A percentile compares a stretch with the other conserved stretches of the same genome.
phyloP scores from a whole-genome alignment of 2,329 filamentous ascomycete species.

The Sporothrix humicola region DNA sequence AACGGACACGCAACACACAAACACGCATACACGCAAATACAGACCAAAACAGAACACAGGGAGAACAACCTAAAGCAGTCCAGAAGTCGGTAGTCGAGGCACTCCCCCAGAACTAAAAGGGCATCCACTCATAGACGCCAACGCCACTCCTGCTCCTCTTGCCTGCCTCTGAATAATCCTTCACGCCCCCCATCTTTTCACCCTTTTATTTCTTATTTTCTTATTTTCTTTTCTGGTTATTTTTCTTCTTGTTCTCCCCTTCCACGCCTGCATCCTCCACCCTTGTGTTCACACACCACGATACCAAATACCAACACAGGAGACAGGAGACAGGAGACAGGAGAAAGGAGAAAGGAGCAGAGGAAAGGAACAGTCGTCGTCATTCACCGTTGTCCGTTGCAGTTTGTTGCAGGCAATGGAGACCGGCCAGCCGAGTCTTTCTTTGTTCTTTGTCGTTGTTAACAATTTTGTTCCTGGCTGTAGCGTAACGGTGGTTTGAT shows the following conservation, averaged over 20 bases:
- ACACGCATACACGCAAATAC: not conserved
- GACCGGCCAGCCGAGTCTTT: not conserved
- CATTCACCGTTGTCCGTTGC: not conserved
- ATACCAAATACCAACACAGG: not conserved
- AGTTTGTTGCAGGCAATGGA: conserved; percentile 16
- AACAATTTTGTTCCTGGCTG: not conserved
- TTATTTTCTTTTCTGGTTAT: too few relatives aligned
- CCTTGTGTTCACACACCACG: conserved; percentile 15
- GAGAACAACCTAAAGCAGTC: conserved; percentile 12
- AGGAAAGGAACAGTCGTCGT: not conserved
- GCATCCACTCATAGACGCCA: not conserved
- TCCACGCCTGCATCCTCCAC: conserved; percentile 12
- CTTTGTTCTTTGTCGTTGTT: not conserved
- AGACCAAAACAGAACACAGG: not conserved
- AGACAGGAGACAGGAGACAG: not conserved
- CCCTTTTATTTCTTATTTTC: not conserved
- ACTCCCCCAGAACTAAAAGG: too few relatives aligned
- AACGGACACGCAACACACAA: not conserved
- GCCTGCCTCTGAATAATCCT: not conserved
- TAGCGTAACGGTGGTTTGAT: not conserved
- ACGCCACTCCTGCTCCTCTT: not conserved
- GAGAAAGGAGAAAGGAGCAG: not conserved
- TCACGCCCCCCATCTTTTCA: not conserved
- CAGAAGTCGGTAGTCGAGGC: not conserved
- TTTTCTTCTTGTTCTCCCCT: not conserved